Evolutionary conservation across 805 yeast species (phyloP).

Genomic region (Starmera amethionina): DNA sequence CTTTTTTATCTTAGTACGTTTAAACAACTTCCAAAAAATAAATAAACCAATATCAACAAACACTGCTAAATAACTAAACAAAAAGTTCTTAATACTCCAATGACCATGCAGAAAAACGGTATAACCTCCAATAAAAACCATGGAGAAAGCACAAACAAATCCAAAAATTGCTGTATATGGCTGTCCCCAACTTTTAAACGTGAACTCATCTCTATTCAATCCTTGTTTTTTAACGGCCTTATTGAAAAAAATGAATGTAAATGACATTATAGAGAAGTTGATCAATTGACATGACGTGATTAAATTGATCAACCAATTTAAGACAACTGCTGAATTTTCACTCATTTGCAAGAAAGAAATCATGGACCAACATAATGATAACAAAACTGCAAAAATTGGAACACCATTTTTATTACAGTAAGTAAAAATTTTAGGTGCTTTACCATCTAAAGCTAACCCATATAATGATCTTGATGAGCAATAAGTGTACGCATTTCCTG

Average conservation of each 20-base stretch:
- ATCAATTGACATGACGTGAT: conserved; percentile 62
- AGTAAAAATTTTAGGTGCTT: conserved; percentile 61
- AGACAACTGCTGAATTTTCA: conserved; percentile 48
- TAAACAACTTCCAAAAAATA: conserved; percentile 40
- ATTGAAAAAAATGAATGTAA: conserved; percentile 53
- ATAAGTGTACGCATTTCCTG: conserved; percentile 75
- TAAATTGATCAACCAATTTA: conserved; percentile 63
- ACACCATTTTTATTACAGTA: conserved; percentile 59
- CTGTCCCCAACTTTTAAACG: conserved; percentile 47
- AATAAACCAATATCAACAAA: conserved; percentile 44
- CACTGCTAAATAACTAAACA: conserved; percentile 65
- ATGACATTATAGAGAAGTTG: conserved; percentile 47
- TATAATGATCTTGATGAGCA: conserved; percentile 62
- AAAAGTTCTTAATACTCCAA: conserved; percentile 54
- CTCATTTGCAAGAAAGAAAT: conserved; percentile 58
- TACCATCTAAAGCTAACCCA: conserved; percentile 62
- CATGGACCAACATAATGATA: conserved; percentile 49
- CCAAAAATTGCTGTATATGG: conserved; percentile 50
- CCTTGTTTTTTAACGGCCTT: conserved; percentile 48
- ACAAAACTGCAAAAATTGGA: conserved; percentile 49
- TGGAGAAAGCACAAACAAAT: conserved; percentile 29
- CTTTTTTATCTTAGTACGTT: conserved; percentile 35
- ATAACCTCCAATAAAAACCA: conserved; percentile 62
- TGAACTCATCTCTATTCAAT: conserved; percentile 32
- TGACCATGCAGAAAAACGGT: conserved; percentile 55